A percentile compares a stretch with the other conserved stretches of the same genome.
These are phyloP conservation scores for Candida mesenterica DNA, from an alignment of 1,139 yeast genomes.

Conservation along the genomic window DNA sequence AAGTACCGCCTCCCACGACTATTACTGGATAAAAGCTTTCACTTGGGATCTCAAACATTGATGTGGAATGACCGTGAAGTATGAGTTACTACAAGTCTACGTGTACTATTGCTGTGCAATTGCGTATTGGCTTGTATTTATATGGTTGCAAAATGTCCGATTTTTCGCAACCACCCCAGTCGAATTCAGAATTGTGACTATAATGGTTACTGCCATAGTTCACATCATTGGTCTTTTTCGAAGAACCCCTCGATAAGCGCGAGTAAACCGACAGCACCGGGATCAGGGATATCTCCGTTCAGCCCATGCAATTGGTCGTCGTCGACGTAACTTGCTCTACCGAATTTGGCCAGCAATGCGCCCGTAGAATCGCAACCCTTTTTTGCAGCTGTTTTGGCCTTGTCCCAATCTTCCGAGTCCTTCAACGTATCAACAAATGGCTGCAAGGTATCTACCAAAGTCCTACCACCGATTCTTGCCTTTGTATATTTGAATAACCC, in stretches of 20 bases:
- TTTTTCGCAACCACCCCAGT: slow-evolving; percentile 8
- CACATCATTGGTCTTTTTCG: not conserved
- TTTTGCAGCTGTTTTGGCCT: slow-evolving; percentile 68
- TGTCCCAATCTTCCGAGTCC: slow-evolving; percentile 46
- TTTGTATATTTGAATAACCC: slow-evolving; percentile 77
- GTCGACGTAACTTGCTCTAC: slow-evolving; percentile 87
- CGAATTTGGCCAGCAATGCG: slow-evolving; percentile 77
- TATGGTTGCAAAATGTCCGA: slow-evolving; percentile 7
- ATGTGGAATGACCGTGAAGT: no score
- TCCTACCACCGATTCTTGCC: slow-evolving; percentile 88
- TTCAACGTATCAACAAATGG: slow-evolving; percentile 74
- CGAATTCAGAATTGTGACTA: slow-evolving; percentile 5
- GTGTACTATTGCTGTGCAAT: not conserved
- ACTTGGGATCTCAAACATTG: slow-evolving; percentile 13
- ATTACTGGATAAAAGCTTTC: slow-evolving; percentile 31
- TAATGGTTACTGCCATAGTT: slow-evolving; percentile 8
- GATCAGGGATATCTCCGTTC: slow-evolving; percentile 79
- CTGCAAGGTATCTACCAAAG: slow-evolving; percentile 81
- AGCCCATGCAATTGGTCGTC: slow-evolving; percentile 49
- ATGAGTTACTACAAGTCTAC: not conserved
- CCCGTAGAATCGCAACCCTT: slow-evolving; percentile 77
- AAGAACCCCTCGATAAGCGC: slow-evolving; percentile 57
- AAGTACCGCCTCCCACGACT: slow-evolving; percentile 42
- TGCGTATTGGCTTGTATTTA: no score
- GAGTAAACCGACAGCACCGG: slow-evolving; percentile 85